Evolutionary conservation across 495 filamentous ascomycete genomes (phyloP).

Genomic region (Staphylotrichum longicolle): DNA sequence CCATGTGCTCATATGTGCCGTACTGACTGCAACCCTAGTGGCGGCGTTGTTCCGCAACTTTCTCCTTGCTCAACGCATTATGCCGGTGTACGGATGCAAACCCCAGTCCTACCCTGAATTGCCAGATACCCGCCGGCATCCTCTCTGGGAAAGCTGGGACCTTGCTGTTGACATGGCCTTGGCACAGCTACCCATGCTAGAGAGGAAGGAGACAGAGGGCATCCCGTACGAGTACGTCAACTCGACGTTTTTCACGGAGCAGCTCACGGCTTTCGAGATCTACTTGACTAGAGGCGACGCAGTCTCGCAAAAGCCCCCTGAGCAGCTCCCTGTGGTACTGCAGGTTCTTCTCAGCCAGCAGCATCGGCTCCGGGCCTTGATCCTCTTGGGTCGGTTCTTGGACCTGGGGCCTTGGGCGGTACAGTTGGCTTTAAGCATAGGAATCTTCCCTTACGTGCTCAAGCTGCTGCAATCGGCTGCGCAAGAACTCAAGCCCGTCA

Average conservation of each 20-base stretch:
- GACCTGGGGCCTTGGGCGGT: slow-evolving; percentile 98
- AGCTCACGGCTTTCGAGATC: slow-evolving; percentile 95
- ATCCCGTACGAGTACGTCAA: slow-evolving; percentile 87
- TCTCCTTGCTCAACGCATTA: slow-evolving; percentile 87
- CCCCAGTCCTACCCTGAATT: slow-evolving; percentile 85
- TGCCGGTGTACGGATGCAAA: slow-evolving; percentile 92
- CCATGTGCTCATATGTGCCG: no score
- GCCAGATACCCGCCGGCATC: slow-evolving; percentile 87
- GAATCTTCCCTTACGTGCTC: slow-evolving; percentile 97
- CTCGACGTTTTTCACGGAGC: slow-evolving; percentile 94
- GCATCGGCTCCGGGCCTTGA: slow-evolving; percentile 87
- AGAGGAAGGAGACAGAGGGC: slow-evolving; percentile 65
- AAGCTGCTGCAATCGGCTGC: slow-evolving; percentile 95
- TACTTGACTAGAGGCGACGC: slow-evolving; percentile 86
- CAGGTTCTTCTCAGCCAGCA: slow-evolving; percentile 96
- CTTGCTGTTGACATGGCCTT: slow-evolving; percentile 94
- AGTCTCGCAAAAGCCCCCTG: slow-evolving; percentile 77
- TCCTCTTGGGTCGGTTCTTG: slow-evolving; percentile 88
- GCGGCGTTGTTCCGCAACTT: slow-evolving; percentile 96
- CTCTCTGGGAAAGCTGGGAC: slow-evolving; percentile 97
- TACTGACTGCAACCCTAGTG: slow-evolving; percentile 43
- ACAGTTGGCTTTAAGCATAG: slow-evolving; percentile 91
- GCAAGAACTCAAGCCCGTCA: slow-evolving; percentile 90
- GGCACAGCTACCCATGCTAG: slow-evolving; percentile 83
- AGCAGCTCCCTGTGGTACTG: slow-evolving; percentile 92